Evolutionary conservation across 441 rosid species (phyloP).

Genomic region (Adansonia gregorii): DNA sequence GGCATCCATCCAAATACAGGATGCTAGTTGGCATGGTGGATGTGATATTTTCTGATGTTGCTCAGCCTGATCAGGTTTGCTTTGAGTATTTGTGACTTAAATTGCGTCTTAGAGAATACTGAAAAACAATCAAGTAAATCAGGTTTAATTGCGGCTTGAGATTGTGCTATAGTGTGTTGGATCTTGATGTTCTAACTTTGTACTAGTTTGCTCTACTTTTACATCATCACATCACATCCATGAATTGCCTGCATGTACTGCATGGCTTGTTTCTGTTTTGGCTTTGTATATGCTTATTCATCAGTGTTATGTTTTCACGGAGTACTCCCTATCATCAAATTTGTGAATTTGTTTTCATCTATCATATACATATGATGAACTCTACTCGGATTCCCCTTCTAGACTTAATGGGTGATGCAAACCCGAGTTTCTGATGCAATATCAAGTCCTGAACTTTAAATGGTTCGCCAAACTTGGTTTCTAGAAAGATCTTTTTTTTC

Average conservation of each 20-base stretch:
- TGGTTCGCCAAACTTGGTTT: neutral
- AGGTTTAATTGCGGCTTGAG: neutral
- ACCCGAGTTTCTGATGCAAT: conserved; percentile 59
- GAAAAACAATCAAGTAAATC: neutral
- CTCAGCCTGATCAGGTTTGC: conserved; percentile 95
- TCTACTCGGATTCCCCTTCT: conserved; percentile 74
- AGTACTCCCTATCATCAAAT: neutral
- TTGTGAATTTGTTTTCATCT: neutral
- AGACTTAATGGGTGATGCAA: conserved; percentile 62
- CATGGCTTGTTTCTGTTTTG: neutral
- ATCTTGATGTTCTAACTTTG: neutral
- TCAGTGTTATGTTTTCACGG: neutral
- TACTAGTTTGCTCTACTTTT: neutral
- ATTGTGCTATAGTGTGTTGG: neutral
- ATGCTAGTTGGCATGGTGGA: conserved; percentile 98
- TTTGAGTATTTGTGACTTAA: neutral
- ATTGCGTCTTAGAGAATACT: neutral
- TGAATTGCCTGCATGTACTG: neutral
- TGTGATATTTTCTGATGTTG: conserved; percentile 95
- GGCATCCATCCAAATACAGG: conserved; percentile 87
- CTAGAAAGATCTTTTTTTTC: neutral
- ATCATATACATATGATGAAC: conserved; percentile 45
- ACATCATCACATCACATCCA: neutral
- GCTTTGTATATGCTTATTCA: neutral
- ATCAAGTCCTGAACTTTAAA: neutral